Evolutionary conservation across 2,329 filamentous ascomycete species (phyloP), one percentile per base, ranked within the genome.

Genomic region (Neurospora sp.): DNA sequence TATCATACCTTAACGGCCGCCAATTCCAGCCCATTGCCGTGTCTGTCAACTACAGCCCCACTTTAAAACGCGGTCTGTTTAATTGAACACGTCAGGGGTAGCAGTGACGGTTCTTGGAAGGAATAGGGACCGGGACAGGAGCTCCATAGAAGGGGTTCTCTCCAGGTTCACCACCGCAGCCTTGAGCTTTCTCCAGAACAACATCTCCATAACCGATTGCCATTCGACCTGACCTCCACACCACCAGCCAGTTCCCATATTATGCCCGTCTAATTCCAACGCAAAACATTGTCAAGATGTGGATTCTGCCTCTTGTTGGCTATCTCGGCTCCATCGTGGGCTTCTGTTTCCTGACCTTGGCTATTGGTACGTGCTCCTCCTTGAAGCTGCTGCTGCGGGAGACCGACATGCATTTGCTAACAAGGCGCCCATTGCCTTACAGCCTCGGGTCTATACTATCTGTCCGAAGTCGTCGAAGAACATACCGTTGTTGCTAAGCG

Each of bases 401-500:
- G n/a, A 38, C 28, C 4, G 39, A 38, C 15, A 52, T 39, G 28
- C n/a, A 62, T 36, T 43, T 19, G 52, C 39, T 67, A 69, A 78
- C 70, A 68, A 46, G 38, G 70, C 42, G 52, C 46, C 69, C 73
- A 68, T 66, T n/a, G 42, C 7, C 39, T 66, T 72, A 67, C 77
- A 93, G 96, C 96, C 46, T 97, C 93, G n/a, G 96, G 96, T 43
- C 89, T 99, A 36, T 99, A 99, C 83, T 99, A 99, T 80, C 90
- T 99, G 69, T 97, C 95, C 33, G 96, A 99, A 80, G 89, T 98
- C 15, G 96, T 99, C 72, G 96, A 99, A 82, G 96, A 99, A 80
- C 95, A 99, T 79, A 97, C 95, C 4, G 95, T 98, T 11, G 82
- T 97, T 73, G 92, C 94, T 13, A 97, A 97, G 79, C 92, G 91